Percentiles rank a stretch among this genome's conserved stretches.
These are phyloP conservation scores for Eucalyptus regnans DNA, from an alignment of 345 rosid genomes.

Conservation along the genomic window DNA sequence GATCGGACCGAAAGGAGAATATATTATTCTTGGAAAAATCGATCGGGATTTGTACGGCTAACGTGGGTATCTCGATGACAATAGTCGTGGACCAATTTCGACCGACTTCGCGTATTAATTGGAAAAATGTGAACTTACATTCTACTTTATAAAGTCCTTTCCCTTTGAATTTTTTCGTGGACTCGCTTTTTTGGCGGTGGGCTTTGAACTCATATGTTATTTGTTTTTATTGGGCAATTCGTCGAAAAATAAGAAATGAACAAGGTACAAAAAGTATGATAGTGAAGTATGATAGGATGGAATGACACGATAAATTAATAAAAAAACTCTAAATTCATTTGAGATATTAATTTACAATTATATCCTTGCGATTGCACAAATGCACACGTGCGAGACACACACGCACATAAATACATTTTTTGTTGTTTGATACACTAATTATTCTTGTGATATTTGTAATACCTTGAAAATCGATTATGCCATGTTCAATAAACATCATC, in stretches of 20 bases:
- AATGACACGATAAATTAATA: background rate
- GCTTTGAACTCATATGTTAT: background rate
- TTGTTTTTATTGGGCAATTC: background rate
- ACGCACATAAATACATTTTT: background rate
- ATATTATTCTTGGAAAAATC: background rate
- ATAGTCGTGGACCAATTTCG: background rate
- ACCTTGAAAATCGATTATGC: background rate
- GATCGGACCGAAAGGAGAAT: background rate
- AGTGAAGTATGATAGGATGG: fast-evolving
- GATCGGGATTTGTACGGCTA: background rate
- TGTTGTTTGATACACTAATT: background rate
- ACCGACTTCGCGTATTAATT: background rate
- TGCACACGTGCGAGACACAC: fast-evolving
- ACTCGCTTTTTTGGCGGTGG: background rate
- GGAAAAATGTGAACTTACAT: background rate
- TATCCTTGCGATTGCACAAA: background rate
- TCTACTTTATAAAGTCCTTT: background rate
- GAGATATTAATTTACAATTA: background rate
- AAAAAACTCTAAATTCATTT: background rate
- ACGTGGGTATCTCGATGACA: background rate
- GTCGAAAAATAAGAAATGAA: fast-evolving
- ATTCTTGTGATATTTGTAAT: background rate
- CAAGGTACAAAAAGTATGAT: fast-evolving
- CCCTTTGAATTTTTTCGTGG: background rate
- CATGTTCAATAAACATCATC: background rate